Evolutionary conservation across 2,329 filamentous ascomycete species (phyloP).

Genomic region (Cyphellophora europaea): DNA sequence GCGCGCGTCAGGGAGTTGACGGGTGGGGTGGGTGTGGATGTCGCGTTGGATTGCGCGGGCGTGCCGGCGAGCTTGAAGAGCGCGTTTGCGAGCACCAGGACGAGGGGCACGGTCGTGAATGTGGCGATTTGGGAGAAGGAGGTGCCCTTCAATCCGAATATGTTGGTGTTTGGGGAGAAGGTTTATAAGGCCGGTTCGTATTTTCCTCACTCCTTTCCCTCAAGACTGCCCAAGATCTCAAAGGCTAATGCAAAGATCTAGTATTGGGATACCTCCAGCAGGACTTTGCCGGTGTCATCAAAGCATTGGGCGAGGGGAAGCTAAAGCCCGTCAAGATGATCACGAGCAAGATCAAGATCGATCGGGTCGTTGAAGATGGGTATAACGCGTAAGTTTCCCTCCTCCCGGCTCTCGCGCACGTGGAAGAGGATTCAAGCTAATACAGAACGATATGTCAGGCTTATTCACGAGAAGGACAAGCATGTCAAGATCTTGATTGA

Average conservation of each 20-base stretch:
- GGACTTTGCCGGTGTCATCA: slow-evolving; percentile 51
- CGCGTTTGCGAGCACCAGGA: slow-evolving; percentile 41
- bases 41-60: slow-evolving; percentile 55
- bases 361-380: slow-evolving; percentile 48
- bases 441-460: background rate
- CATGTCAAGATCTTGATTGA: slow-evolving; percentile 54
- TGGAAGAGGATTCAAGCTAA: background rate
- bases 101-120: slow-evolving; percentile 51
- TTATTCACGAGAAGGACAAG: slow-evolving; percentile 51
- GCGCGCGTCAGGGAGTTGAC: slow-evolving; percentile 38
- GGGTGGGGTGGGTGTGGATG: slow-evolving; percentile 40
- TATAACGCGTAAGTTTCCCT: slow-evolving; percentile 34
- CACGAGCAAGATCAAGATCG: slow-evolving; percentile 47
- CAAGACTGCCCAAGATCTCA: no score
- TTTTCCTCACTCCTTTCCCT: slow-evolving; percentile 1
- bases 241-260: slow-evolving; percentile 2
- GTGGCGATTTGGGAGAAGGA: slow-evolving; percentile 55
- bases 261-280: slow-evolving; percentile 39
- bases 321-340: slow-evolving; percentile 51
- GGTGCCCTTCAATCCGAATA: slow-evolving; percentile 45
- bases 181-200: slow-evolving; percentile 38
- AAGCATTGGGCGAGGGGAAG: slow-evolving; percentile 35
- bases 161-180: slow-evolving; percentile 44
- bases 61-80: slow-evolving; percentile 40
- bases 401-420: background rate